A percentile compares a stretch with the other conserved stretches of the same genome.
phyloP scores from a whole-genome alignment of 352 stramenopile species.

The Aphanomyces astaci region DNA sequence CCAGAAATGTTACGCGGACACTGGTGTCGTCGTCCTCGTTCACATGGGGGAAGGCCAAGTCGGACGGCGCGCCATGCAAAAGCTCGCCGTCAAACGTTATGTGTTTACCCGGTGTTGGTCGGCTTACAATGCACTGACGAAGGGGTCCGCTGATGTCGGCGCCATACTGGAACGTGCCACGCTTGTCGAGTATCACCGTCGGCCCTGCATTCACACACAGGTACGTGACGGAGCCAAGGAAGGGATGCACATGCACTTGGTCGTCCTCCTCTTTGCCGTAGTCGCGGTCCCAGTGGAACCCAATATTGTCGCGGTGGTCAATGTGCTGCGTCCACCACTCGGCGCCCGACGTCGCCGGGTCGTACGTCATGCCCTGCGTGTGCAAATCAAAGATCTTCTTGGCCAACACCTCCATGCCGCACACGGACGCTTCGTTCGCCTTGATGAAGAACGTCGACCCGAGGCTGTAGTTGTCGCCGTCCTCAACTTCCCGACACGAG shows the following conservation, averaged over 20 bases:
- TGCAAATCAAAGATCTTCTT: conserved; percentile 74
- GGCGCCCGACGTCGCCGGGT: conserved; percentile 49
- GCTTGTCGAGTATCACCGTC: conserved; percentile 43
- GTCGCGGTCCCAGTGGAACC: conserved; percentile 88
- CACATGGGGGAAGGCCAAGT: conserved; percentile 31
- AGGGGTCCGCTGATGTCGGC: conserved; percentile 31
- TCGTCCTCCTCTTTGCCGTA: conserved; percentile 68
- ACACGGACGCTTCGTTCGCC: conserved; percentile 42
- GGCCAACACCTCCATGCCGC: conserved; percentile 60
- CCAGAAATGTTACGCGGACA: conserved; percentile 55
- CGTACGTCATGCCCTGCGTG: conserved; percentile 37
- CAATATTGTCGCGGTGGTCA: conserved; percentile 59
- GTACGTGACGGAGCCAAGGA: conserved; percentile 67
- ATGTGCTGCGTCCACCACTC: conserved; percentile 87
- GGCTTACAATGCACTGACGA: conserved; percentile 30
- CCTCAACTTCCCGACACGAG: conserved; percentile 39
- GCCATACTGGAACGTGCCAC: conserved; percentile 33
- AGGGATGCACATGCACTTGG: conserved; percentile 70
- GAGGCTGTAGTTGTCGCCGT: conserved; percentile 45
- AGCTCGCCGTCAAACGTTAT: conserved; percentile 64
- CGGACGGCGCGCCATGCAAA: conserved; percentile 50
- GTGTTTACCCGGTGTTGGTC: conserved; percentile 44
- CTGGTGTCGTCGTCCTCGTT: conserved; percentile 22
- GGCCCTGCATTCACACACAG: conserved; percentile 40
- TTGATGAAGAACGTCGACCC: conserved; percentile 51